phyloP scores from a whole-genome alignment of 306 rosid genomes.

The Castanospermum australe region DNA sequence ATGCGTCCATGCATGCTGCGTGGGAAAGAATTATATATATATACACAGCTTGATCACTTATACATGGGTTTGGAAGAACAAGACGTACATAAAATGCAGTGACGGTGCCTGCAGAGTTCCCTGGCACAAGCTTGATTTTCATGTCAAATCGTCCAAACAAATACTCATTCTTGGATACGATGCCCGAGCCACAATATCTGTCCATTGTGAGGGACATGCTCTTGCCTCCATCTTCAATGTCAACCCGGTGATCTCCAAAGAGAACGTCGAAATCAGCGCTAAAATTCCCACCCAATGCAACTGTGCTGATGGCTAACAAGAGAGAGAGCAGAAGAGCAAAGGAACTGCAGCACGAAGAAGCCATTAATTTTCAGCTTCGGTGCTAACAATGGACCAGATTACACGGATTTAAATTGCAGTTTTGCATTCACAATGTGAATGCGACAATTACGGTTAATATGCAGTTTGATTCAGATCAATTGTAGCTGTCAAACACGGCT shows the following conservation, averaged over 20 bases:
- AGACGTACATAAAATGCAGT: constrained; percentile 49
- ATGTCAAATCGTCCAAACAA: constrained; percentile 49
- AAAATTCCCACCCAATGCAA: constrained; percentile 30
- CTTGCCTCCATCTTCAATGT: constrained; percentile 30
- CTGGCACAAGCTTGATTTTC: constrained; percentile 44
- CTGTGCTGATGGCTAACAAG: not conserved
- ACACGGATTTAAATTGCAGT: not conserved
- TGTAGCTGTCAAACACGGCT: constrained; percentile 28
- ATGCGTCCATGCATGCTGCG: too few species aligned
- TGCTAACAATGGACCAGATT: not conserved
- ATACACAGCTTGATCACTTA: not conserved
- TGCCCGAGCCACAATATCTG: constrained; percentile 41
- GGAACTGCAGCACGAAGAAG: constrained; percentile 4
- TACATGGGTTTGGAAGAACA: not conserved
- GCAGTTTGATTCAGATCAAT: not conserved
- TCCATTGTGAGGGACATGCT: constrained; percentile 43
- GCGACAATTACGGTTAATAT: constrained; percentile 2
- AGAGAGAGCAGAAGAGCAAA: constrained; percentile 12
- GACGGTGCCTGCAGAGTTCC: constrained; percentile 54
- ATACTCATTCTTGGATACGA: constrained; percentile 35
- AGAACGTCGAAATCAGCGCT: constrained; percentile 32
- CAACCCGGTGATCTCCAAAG: constrained; percentile 39
- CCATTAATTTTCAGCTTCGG: constrained; percentile 20
- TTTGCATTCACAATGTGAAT: not conserved
- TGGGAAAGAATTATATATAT: too few species aligned